Evolutionary conservation across 805 yeast species (phyloP), one percentile per base, ranked within the genome.

Genomic region (Komagataella kurtzmanii): DNA sequence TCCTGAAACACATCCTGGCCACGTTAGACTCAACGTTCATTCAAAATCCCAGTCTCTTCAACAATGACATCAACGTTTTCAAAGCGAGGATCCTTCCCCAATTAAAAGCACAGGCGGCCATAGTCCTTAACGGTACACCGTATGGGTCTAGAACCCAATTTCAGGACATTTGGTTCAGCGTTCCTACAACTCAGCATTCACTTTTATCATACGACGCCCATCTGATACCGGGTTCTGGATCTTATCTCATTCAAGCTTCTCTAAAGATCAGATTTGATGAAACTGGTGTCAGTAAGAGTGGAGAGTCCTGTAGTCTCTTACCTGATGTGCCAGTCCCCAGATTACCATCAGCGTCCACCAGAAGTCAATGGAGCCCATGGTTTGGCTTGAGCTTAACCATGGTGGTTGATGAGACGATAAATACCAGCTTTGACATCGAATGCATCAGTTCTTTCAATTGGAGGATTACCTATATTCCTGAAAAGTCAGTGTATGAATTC

Each of bases 261-360:
- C 69, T 79, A 14, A 85, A 83, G 62, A 85, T 85, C 10, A 71
- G 81, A 54, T 85, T 85, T 58, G 93, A 86, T 63, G 93, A 86
- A 59, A 75, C 83, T 51, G 93, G 93, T 0, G 74, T 70, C 54
- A 82, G 80, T 54, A 76, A 81, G 60, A 59, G 77, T 24, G 89
- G 89, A 2, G 85, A 81, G 52, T 72, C 79, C 18, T 77, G 88
- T 0, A 81, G 81, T 48, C 63, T 82, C 53, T 54, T 50, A 30
- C 56, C 52, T 24, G 57, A 57, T 21, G 48, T 53, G 24, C 54
- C 52, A 45, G 14, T 17, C 19, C 48, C 51, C 21, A 50, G 45
- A 54, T 53, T 50, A 49, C 52, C 49, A 46, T 44, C 30, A 6
- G 44, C 45, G 49, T 47, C 24, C 19, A 57, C 60, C 43, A 72